Evolutionary conservation across 2,329 filamentous ascomycete species (phyloP), one percentile per base, ranked within the genome.

Genomic region (Phyllosticta capitalensis): DNA sequence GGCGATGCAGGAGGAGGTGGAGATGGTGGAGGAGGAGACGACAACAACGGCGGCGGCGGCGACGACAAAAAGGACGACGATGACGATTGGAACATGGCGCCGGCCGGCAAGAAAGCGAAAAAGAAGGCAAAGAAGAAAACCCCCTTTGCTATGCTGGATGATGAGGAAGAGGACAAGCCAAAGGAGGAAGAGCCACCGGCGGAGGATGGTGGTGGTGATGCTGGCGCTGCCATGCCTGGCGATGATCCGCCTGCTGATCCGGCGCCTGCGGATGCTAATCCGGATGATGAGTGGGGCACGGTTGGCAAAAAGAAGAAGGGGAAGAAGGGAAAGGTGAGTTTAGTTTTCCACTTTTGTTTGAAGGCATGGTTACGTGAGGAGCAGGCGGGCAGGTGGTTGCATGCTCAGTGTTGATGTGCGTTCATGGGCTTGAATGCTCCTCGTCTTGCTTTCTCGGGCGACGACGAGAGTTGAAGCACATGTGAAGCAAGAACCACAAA

Each of bases 291-390:
- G 1, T 85, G 80, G 78, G 77, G 71, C 9, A 66, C 76, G 7
- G 68, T 71, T 5, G 74, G 74, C 19, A 62, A 59, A 61, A 77
- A 75, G 62, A 84, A 84, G 69, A 83, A 83, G 69, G 76, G 75
- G 64, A 77, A 64, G 52, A 82, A 81, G 64, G 73, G 71, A 63
- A 82, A 81, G 72, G 80, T 83, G 70, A 66, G 71, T 51, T 58
- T 63, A 10, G 61, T 45, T n/a, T n/a, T 12, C 30, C 30, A 14
- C 3, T 12, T 38, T 9, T 38, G 10, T 9, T 38, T 38, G 30
- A 38, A 38, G 3, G 24, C 24, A 26, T 7, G 24, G 24, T 7
- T 26, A 26, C 7, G 24, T 26, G 24, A 7, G 24, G 24, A 26
- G 24, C 4, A 3, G 3, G 24, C 7, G 24, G 24, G 24, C 24